Evolutionary conservation across 176 grass and related monocot species (phyloP), one percentile per base, ranked within the genome.

Genomic region (Phyllostachys edulis): DNA sequence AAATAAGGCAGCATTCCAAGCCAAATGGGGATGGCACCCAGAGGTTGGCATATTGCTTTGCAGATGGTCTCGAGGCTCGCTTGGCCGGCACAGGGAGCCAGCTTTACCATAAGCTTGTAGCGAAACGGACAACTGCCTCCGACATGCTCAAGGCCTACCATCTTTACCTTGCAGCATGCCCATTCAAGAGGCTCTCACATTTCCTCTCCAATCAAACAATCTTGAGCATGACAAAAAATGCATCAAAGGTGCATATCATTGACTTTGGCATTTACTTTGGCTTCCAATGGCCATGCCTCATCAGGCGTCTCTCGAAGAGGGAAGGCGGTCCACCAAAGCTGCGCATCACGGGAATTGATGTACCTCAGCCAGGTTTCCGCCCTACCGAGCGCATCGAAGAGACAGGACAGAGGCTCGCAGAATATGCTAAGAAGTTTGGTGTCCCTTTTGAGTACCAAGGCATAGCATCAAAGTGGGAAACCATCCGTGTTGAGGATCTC

Each of bases 91-190:
- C 96, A 34, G 96, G 95, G 78, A 98, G 96, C 72, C 92, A 95
- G 73, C 87, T 91, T 49, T 98, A 98, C 78, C 73, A 85, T 56
- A 90, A 81, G 76, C 96, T 98, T 51, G 85, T 98, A 63, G 96
- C 96, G 0, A 93, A 98, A 81, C 85, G 89, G 57, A 95, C 96
- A 69, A 98, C 89, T 38, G 96, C 91, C 5, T 91, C 90, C 1
- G 96, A 98, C 77, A 90, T 98, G 89, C 87, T 98, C 42, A 98
- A 98, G 87, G 96, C 93, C 17, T 98, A 98, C 87, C 92, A 98
- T 85, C 88, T 98, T 84, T 98, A 87, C 85, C 82, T 98, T 50
- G 91, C 96, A 77, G 96, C 96, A 84, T 93, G 91, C 80, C 96
- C 96, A 23, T 98, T 98, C 77, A 95, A 98, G 84, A 95, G 92